These are phyloP conservation scores for Erysimum cheiri DNA, from an alignment of 441 rosid species.

Conservation along the genomic window DNA sequence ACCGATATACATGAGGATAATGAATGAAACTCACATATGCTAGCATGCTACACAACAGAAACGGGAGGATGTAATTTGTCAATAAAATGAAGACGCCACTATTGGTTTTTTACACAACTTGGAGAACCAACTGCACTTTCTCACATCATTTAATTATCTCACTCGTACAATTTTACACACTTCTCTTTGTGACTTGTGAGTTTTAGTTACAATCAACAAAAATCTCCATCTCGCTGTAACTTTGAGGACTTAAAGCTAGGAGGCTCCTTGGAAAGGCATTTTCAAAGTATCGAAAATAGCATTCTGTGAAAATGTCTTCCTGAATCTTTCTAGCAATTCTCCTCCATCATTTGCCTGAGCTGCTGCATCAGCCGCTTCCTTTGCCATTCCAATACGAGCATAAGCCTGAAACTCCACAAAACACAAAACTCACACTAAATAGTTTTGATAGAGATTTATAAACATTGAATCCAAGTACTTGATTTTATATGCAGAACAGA, in stretches of 20 bases:
- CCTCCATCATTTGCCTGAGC: constrained; percentile 97
- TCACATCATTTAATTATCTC: constrained; percentile 11
- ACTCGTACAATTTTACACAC: constrained; percentile 29
- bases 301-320: constrained; percentile 83
- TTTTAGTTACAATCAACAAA: constrained; percentile 35
- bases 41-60: neutral
- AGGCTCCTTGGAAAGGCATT: constrained; percentile 80
- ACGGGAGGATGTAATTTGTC: neutral
- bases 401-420: constrained; percentile 59
- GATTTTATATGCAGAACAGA: constrained; percentile 31
- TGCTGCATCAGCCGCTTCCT: constrained; percentile 99
- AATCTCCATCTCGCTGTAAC: constrained; percentile 16
- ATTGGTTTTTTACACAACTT: neutral
- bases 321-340: constrained; percentile 87
- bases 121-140: constrained; percentile 20
- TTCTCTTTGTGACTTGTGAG: constrained; percentile 1
- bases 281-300: constrained; percentile 89
- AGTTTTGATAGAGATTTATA: neutral
- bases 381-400: constrained; percentile 97
- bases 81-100: neutral
- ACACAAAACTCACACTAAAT: constrained; percentile 1
- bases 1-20: neutral
- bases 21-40: neutral
- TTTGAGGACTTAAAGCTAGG: constrained; percentile 41
- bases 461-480: neutral